Evolutionary conservation across 345 rosid species (phyloP), one percentile per base, ranked within the genome.

Genomic region (Gossypium thurberi): DNA sequence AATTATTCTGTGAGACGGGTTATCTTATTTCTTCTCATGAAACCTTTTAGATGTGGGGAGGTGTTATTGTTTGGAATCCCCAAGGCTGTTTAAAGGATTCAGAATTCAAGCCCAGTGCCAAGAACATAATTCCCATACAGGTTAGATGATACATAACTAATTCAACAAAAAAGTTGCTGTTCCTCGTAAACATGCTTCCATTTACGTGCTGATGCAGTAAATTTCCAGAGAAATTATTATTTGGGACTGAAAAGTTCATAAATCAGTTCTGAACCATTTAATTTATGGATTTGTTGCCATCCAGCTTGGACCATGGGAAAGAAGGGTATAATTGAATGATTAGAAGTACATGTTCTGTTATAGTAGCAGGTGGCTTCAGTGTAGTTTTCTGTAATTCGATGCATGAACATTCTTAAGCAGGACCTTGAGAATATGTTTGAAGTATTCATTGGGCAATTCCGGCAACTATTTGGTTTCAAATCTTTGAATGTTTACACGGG

Each of bases 21-120:
- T 8, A 40, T 26, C 59, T 37, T 21, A 65, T 37, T 74, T 26
- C 52, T 74, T 59, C 65, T 61, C 21, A 58, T 72, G 72, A 48
- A 57, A 70, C 70, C 74, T 62, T 75, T 59, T 82, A 92, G 99
- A 95, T 91, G 97, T 95, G 99, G 99, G 98, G 99, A 67, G 92
- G 98, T 66, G 87, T 92, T 58, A 85, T 87, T 77, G 94, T 92
- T 52, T 95, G 96, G 96, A 91, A 90, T 74, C 93, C 93, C 10
- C 69, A 11, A 58, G 79, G 75, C 79, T 91, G 97, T 82, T 82
- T 73, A 18, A 79, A 81, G 77, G 79, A 81, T 73, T 75, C 86
- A 60, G 84, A 74, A 81, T 78, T 40, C 74, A 25, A 76, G 60
- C 84, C 40, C 76, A 78, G 81, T 74, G 80, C 57, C 69, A 76